Conservation (phyloP, 768 basidiomycete species). For the Scleroderma bovista region DNA sequence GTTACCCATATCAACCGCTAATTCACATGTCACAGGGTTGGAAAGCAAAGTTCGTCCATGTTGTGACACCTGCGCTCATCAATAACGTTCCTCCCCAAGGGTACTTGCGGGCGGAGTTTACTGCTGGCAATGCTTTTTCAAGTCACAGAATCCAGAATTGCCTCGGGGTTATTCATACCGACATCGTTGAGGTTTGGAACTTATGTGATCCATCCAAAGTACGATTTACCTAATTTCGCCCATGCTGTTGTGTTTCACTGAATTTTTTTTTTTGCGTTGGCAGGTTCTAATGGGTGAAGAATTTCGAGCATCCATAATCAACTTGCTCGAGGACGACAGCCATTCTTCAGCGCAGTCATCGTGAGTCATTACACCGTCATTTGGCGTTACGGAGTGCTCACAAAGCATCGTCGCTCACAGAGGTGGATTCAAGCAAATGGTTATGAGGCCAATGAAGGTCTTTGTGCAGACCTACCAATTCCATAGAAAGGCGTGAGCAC, state of each 20-base stretch:
- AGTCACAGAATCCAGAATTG: constrained; percentile 5
- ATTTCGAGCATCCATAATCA: background rate
- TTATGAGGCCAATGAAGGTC: too few relatives aligned
- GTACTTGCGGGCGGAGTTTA: constrained; percentile 13
- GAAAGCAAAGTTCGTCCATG: background rate
- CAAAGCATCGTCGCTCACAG: too few relatives aligned
- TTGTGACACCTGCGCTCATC: too few relatives aligned
- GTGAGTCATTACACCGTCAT: too few relatives aligned
- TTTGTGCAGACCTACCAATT: background rate
- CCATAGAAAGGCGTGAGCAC: too few relatives aligned
- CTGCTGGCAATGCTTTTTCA: constrained; percentile 7
- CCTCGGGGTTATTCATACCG: constrained; percentile 11
- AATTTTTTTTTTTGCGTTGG: background rate
- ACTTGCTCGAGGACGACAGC: background rate
- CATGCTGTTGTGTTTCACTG: background rate
- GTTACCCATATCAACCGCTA: too few relatives aligned
- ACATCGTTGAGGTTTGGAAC: constrained; percentile 17
- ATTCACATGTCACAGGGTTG: background rate
- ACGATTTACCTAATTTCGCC: background rate
- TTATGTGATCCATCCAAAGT: constrained; percentile 8
- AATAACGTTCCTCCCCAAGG: background rate
- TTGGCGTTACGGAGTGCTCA: too few relatives aligned
- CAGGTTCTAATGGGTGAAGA: background rate
- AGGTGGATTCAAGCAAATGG: too few relatives aligned
- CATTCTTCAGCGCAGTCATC: too few relatives aligned